Conservation (phyloP, 192 early-diverging fungal species). For the Coemansia umbellata region DNA sequence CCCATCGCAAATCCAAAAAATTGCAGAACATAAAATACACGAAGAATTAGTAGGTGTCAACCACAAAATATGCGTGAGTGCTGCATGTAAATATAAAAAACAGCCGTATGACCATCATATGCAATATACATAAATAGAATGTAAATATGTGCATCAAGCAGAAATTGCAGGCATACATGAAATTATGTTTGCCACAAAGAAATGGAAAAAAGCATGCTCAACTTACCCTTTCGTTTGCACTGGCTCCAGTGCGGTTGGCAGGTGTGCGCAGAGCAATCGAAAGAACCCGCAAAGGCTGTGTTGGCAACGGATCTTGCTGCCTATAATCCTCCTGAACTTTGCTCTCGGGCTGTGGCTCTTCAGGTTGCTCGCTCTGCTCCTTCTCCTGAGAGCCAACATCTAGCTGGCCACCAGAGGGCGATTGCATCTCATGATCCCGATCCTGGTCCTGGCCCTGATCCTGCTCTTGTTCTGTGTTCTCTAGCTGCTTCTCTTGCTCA, state of each 20-base stretch:
- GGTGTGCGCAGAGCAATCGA: slow-evolving; percentile 1
- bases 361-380: not conserved
- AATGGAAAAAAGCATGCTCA: not conserved
- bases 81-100: not conserved
- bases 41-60: not conserved
- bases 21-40: not conserved
- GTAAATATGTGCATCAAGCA: no score
- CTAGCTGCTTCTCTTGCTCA: no score
- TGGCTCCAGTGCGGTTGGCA: not conserved
- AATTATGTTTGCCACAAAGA: not conserved
- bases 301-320: no score
- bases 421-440: no score
- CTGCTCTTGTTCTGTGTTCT: no score
- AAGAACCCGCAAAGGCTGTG: not conserved
- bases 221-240: slow-evolving; percentile 4
- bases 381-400: no score
- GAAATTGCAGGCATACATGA: no score
- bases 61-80: not conserved
- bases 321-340: no score
- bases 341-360: not conserved
- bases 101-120: slow-evolving; percentile 2
- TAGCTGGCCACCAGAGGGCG: no score
- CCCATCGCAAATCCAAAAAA: slow-evolving; percentile 1
- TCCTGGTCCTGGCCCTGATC: no score
- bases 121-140: slow-evolving; percentile 5